Evolutionary conservation across 257 asterid species (phyloP), one percentile per base, ranked within the genome.

Genomic region (Henckelia pumila): DNA sequence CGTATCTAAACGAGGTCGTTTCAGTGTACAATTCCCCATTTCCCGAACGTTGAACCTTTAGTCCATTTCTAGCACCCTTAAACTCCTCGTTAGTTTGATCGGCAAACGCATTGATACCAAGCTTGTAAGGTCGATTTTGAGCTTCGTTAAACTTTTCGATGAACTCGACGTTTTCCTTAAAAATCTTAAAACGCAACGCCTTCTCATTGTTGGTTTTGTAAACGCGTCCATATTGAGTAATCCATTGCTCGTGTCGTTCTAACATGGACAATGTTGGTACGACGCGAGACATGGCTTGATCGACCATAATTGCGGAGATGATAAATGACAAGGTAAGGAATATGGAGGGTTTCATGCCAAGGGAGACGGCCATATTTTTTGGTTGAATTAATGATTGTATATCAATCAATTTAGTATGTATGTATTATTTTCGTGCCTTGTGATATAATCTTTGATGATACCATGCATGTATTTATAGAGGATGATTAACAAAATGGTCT

Each of bases 31-130:
- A 16, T 13, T 35, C 25, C 2, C 23, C 14, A 0, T 3, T 5
- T 8, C 16, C 47, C 47, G 14, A 10, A 9, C 10, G 47, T 10
- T 10, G 55, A 62, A 19, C 26, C 57, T 63, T 74, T 5, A 69
- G 61, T 32, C 75, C 71, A 63, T 63, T 68, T 6, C 67, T n/a
- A 7, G 62, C 24, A 14, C 68, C 66, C 28, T 4, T 69, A 29
- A 74, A 69, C 71, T 74, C 78, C 49, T 69, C 71, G 22, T 68
- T 68, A 1, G 75, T 69, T 56, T 23, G 73, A 68, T 74, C 78
- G 8, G 71, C 75, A 57, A 68, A 74, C 4, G 61, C 78, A 21
- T 74, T 74, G 30, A 63, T 23, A 8, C 71, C 74, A n/a, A 74
- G 74, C 32, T 37, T 44, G 63, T 74, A 74, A 1, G 57, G 61